Percentiles rank a stretch among this genome's conserved stretches.
Evolutionary conservation across 768 basidiomycete genomes (phyloP).

Genomic region (Pisolithus sp.): DNA sequence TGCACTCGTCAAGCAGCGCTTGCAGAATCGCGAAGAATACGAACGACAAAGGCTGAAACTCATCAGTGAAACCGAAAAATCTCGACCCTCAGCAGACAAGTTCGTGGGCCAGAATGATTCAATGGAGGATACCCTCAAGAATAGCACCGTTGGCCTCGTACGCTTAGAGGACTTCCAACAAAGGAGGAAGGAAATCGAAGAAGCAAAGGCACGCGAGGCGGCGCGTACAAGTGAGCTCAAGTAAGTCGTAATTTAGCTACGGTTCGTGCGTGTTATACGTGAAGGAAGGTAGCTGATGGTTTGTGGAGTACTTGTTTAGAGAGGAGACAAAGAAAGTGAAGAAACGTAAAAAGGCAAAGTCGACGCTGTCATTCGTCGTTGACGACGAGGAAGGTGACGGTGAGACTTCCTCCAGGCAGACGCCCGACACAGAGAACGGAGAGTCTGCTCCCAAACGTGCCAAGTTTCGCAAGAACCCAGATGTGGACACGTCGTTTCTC

Average conservation of each 20-base stretch:
- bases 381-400: conserved; percentile 67
- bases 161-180: conserved; percentile 90
- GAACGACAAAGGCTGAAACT: conserved; percentile 76
- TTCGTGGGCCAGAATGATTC: conserved; percentile 94
- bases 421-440: conserved; percentile 32
- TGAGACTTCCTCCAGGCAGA: conserved; percentile 35
- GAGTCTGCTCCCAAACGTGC: conserved; percentile 57
- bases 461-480: conserved; percentile 90
- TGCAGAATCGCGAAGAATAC: conserved; percentile 72
- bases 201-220: conserved; percentile 85
- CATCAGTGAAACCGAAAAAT: conserved; percentile 87
- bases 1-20: conserved; percentile 78
- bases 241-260: conserved; percentile 49
- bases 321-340: conserved; percentile 80
- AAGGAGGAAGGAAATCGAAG: conserved; percentile 81
- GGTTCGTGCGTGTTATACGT: conserved; percentile 4
- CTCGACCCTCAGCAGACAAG: conserved; percentile 77
- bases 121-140: conserved; percentile 88
- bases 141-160: conserved; percentile 88
- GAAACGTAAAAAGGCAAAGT: conserved; percentile 90
- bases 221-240: conserved; percentile 79
- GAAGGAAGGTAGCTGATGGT: conserved; percentile 55
- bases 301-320: conserved; percentile 81
- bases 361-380: conserved; percentile 85
- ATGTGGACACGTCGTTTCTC: conserved; percentile 96